phyloP scores from a whole-genome alignment of 2,329 filamentous ascomycete species.

The Laburnicola sp. region DNA sequence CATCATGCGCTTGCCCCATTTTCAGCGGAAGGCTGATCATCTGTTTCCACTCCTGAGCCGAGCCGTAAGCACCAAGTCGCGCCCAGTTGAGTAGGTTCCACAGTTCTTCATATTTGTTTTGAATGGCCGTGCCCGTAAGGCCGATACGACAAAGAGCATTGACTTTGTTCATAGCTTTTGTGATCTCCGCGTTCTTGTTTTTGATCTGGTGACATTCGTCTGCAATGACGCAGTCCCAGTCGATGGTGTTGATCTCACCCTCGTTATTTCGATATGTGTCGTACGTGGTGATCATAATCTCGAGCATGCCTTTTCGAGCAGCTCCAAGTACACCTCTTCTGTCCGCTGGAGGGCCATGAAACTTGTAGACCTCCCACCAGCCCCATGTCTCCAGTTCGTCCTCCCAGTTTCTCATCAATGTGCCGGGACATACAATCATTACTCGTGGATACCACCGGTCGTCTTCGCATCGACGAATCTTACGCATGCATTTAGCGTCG shows the following conservation, averaged over 20 bases:
- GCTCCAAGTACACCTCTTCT: conserved; percentile 72
- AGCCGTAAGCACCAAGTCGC: conserved; percentile 74
- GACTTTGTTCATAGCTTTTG: conserved; percentile 83
- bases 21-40: conserved; percentile 79
- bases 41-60: conserved; percentile 73
- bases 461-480: conserved; percentile 65
- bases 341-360: conserved; percentile 66
- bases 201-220: conserved; percentile 94
- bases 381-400: conserved; percentile 87
- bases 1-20: conserved; percentile 89
- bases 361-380: conserved; percentile 88
- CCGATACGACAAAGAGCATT: conserved; percentile 93
- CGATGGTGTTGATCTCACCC: conserved; percentile 75
- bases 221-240: conserved; percentile 92
- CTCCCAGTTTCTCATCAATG: conserved; percentile 88
- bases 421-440: conserved; percentile 85
- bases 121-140: conserved; percentile 91
- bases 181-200: conserved; percentile 73
- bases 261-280: conserved; percentile 80
- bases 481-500: conserved; percentile 84
- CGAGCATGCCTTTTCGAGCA: conserved; percentile 74
- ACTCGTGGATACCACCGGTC: conserved; percentile 79
- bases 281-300: conserved; percentile 95
- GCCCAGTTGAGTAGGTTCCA: conserved; percentile 98
- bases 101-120: conserved; percentile 96